phyloP scores from a whole-genome alignment of 1,139 yeast genomes.

The Hemisphaericaspora subhashii region DNA sequence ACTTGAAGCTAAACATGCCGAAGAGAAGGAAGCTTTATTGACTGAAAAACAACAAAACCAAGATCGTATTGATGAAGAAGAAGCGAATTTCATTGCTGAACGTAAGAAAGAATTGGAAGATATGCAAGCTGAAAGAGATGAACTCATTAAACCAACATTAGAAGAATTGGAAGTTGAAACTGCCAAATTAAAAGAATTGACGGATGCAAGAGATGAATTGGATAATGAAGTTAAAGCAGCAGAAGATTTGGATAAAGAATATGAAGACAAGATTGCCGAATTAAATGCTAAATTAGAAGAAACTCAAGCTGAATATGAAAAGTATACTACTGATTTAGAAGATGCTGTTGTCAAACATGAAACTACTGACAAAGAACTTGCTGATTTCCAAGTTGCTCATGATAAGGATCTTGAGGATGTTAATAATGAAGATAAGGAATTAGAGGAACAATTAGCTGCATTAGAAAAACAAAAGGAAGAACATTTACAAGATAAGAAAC shows the following conservation, averaged over 20 bases:
- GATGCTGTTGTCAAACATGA: constrained; percentile 31
- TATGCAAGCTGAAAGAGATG: constrained; percentile 49
- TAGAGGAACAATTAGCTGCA: constrained; percentile 32
- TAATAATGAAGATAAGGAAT: constrained; percentile 26
- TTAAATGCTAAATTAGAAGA: constrained; percentile 38
- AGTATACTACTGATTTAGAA: constrained; percentile 33
- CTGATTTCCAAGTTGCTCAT: constrained; percentile 28
- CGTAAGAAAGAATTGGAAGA: constrained; percentile 46
- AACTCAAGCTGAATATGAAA: constrained; percentile 39
- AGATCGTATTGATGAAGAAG: constrained; percentile 44
- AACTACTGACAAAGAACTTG: constrained; percentile 33
- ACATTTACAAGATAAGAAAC: constrained; percentile 29
- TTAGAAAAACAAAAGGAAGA: constrained; percentile 32
- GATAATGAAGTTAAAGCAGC: constrained; percentile 34
- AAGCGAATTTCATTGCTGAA: constrained; percentile 37
- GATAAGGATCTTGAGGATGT: constrained; percentile 27
- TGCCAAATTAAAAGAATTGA: constrained; percentile 38
- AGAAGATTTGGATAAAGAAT: constrained; percentile 34
- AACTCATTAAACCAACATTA: constrained; percentile 39
- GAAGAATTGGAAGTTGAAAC: constrained; percentile 42
- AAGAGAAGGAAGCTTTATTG: constrained; percentile 39
- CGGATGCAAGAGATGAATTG: constrained; percentile 40
- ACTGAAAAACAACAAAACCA: constrained; percentile 41
- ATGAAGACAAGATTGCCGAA: constrained; percentile 34
- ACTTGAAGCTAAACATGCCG: constrained; percentile 33